Evolutionary conservation across 2,329 filamentous ascomycete genomes (phyloP), one percentile per base, ranked within the genome.

Genomic region (Aureobasidium sp.): DNA sequence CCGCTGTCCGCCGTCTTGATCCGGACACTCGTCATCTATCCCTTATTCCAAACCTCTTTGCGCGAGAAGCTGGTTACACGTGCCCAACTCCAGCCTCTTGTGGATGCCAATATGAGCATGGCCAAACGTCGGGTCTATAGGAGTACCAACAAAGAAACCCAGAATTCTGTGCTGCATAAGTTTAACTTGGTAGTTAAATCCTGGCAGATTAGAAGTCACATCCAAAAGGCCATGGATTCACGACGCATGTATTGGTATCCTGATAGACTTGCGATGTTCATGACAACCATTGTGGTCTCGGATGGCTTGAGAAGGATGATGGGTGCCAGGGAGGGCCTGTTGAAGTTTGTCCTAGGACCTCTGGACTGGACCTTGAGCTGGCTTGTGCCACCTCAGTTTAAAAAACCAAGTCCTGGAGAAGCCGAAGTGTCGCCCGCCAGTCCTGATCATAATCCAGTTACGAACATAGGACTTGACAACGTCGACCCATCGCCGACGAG

Each of bases 1-100:
- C 71, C 72, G 0, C 34, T 66, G 9, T 62, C 70, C 20, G 71
- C 72, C 14, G 37, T 72, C 27, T 44, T 71, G 41, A 64, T 73
- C 15, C 69, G 70, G 41, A 65, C 68, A 48, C 48, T 67, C 8
- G 11, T 72, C 25, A 65, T 68, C 44, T 72, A 72, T 52, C 67
- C 68, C 51, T 11, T 69, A 20, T 60, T 63, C 8, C 62, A 63
- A 39, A 6, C 15, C 3, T 48, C 45, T 11, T 11, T 55, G 29
- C 62, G 62, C 6, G 31, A 60, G 20, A 31, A 20, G 22, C n/a
- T 51, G 20, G 39, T 47, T 37, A 27, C 48, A 11, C 48, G 53
- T 12, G 44, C 49, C n/a, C 34, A 45, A 20, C 25, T 56, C 17
- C 48, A 56, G 14, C 60, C 60, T 20, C 41, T 62, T 8, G 31